Evolutionary conservation across 2,329 filamentous ascomycete species (phyloP), one percentile per base, ranked within the genome.

Genomic region (Pseudogymnoascus sp.): DNA sequence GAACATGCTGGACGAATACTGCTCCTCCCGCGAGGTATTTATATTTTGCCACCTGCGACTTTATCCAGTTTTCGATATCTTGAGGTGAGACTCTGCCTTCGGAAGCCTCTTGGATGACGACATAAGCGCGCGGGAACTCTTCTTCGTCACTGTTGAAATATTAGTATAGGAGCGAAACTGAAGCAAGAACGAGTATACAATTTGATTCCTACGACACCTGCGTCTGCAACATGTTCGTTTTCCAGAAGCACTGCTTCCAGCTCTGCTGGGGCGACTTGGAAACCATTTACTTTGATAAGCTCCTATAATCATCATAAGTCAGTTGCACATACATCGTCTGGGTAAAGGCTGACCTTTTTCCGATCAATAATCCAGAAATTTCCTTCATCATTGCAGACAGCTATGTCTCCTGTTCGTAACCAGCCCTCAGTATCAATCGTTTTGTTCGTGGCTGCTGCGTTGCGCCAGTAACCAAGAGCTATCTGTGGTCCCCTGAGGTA

Each of bases 191-290:
- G 23, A 33, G 26, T 1, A 11, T 57, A 57, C 50, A 82, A 65
- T n/a, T 73, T 77, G 62, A 83, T 79, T 19, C 83, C 82, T 1
- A 83, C 80, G 0, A 79, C 82, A 4, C 82, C 83, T 7, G 81
- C 82, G 68, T 85, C 82, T 3, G 80, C 79, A 15, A 85, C 69
- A 36, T 79, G 74, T n/a, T 80, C 75, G 57, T 81, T 78, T 65
- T 82, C 79, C 0, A 83, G 72, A 0, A 85, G 74, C 0, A 79
- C 77, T 0, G 78, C 78, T 71, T 83, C 81, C 0, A 83, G 75
- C 66, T 87, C 84, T 1, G 83, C 83, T 0, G 83, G 84, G 0
- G 84, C 82, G 4, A 87, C 84, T 70, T 86, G 83, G 4, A 83
- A 73, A 0, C 81, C 83, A 66, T 84, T 85, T 63, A 84, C 77